Evolutionary conservation across 2,329 filamentous ascomycete species (phyloP).

Genomic region (Aspergillus luchuensis): DNA sequence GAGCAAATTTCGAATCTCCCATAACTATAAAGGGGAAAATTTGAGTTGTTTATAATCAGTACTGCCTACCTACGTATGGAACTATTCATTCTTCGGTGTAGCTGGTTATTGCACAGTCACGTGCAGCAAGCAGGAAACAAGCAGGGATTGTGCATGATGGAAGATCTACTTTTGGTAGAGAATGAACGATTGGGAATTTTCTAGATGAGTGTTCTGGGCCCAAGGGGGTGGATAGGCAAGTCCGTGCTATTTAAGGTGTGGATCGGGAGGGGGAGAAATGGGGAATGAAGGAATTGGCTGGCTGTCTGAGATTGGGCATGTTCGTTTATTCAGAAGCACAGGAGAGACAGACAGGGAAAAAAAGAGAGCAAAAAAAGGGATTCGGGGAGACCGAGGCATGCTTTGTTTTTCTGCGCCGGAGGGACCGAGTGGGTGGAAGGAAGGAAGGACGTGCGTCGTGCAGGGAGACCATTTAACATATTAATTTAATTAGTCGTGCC

Average conservation of each 20-base stretch:
- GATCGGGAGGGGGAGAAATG: neutral
- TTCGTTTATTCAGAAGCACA: too few species aligned
- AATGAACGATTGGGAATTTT: neutral
- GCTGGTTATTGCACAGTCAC: neutral
- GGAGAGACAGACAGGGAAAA: too few species aligned
- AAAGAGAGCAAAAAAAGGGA: neutral
- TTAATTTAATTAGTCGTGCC: too few species aligned
- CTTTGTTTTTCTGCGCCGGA: neutral
- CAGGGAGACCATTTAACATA: too few species aligned
- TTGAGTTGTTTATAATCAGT: too few species aligned
- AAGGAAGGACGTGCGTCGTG: too few species aligned
- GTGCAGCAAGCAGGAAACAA: neutral
- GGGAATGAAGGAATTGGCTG: neutral
- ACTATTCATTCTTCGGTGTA: too few species aligned
- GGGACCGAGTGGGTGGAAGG: too few species aligned
- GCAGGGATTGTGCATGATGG: neutral
- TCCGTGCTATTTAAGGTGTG: neutral
- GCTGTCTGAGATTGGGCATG: neutral
- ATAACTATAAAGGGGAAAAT: too few species aligned
- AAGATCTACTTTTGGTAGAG: neutral
- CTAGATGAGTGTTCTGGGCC: neutral
- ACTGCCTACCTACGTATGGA: neutral
- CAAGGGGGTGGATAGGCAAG: neutral
- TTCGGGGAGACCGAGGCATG: neutral
- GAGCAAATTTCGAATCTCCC: neutral